phyloP scores from a whole-genome alignment of 2,329 filamentous ascomycete genomes.

The Aspergillus sclerotialis region DNA sequence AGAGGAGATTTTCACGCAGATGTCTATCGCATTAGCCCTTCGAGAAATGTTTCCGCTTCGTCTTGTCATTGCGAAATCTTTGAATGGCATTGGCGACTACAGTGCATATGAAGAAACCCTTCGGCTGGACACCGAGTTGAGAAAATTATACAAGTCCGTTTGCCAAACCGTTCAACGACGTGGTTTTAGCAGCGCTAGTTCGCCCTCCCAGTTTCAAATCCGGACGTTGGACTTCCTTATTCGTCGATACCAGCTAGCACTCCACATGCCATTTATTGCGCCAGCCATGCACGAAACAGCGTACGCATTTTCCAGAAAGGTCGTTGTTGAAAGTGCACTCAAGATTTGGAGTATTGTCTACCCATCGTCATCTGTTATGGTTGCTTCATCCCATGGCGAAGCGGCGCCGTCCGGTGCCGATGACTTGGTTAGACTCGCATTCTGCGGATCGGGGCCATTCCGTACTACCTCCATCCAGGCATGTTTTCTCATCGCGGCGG shows the following conservation, averaged over 20 bases:
- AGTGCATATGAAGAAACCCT: conserved; percentile 17
- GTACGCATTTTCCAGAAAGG: conserved; percentile 45
- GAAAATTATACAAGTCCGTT: conserved; percentile 37
- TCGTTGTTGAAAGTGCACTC: conserved; percentile 42
- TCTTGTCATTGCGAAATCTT: conserved; percentile 24
- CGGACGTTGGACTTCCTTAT: conserved; percentile 20
- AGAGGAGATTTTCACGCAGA: conserved; percentile 24
- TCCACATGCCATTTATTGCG: conserved; percentile 24
- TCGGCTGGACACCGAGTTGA: conserved; percentile 37
- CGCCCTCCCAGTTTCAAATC: conserved; percentile 11
- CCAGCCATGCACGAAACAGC: conserved; percentile 12
- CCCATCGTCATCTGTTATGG: conserved; percentile 16
- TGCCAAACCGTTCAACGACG: conserved; percentile 19
- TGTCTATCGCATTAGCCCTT: conserved; percentile 29
- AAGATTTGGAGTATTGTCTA: conserved; percentile 40
- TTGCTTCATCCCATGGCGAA: conserved; percentile 4
- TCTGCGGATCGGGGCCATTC: conserved; percentile 29
- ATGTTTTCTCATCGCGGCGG: conserved; percentile 14
- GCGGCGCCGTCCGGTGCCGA: conserved; percentile 6
- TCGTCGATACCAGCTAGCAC: conserved; percentile 18
- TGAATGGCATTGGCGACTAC: conserved; percentile 18
- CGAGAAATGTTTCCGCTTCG: conserved; percentile 30
- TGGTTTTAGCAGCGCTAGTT: neutral
- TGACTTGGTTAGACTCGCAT: conserved; percentile 34
- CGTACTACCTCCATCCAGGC: conserved; percentile 12